phyloP scores from a whole-genome alignment of 2,329 filamentous ascomycete species.

The Trichoderma aggressivum region DNA sequence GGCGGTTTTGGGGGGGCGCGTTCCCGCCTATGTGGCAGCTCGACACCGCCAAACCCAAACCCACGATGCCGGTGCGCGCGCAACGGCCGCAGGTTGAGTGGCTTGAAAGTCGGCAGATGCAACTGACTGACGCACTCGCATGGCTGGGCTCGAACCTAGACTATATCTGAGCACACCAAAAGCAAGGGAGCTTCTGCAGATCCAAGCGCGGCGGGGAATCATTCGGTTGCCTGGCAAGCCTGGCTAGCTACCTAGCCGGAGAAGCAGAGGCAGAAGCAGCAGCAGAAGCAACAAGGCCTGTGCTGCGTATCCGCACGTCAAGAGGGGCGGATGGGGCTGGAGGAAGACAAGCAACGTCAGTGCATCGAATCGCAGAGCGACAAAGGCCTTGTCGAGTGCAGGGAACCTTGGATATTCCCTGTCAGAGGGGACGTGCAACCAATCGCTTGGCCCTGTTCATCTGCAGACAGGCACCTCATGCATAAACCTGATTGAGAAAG shows the following conservation, averaged over 20 bases:
- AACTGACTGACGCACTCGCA: neutral
- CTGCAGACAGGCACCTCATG: conserved; percentile 10
- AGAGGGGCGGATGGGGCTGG: neutral
- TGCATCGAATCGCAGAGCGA: neutral
- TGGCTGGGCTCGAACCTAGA: neutral
- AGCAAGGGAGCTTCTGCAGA: conserved; percentile 11
- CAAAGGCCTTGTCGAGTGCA: neutral
- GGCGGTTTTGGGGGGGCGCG: neutral
- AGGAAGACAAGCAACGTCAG: neutral
- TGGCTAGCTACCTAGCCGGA: neutral
- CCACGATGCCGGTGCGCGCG: conserved; percentile 9
- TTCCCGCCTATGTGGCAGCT: neutral
- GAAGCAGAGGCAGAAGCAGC: neutral
- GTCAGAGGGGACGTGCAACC: neutral
- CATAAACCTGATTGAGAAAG: conserved; percentile 9
- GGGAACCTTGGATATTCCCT: neutral
- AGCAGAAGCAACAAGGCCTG: neutral
- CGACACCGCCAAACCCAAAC: conserved; percentile 1
- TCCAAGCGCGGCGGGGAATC: conserved; percentile 18
- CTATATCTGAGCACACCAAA: neutral
- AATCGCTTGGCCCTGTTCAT: neutral
- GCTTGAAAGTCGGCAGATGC: conserved; percentile 3
- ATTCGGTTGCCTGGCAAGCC: neutral
- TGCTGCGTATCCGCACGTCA: conserved; percentile 8
- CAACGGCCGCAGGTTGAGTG: neutral